These are phyloP conservation scores for Protostelium mycophagum DNA, from an alignment of 78 protist species.

Conservation along the genomic window DNA sequence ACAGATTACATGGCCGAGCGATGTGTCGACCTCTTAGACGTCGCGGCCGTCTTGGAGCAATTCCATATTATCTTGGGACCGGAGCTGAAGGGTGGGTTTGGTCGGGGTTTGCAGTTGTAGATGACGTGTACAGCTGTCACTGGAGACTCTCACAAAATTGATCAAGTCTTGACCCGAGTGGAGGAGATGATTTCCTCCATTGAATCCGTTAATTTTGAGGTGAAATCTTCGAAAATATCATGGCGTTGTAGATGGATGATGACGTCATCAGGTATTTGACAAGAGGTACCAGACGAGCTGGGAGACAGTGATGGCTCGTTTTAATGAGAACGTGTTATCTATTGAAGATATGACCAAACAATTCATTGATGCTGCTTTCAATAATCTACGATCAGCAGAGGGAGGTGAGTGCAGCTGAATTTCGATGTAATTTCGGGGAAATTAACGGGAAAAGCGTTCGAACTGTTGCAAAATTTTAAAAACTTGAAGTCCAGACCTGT, in stretches of 20 bases:
- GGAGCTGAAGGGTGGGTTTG: constrained; percentile 13
- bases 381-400: constrained; percentile 73
- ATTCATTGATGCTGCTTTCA: constrained; percentile 78
- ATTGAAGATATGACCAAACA: constrained; percentile 23
- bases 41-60: constrained; percentile 32
- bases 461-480: constrained; percentile 72
- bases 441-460: no score
- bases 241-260: no score
- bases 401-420: no score
- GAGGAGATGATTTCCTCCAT: constrained; percentile 39
- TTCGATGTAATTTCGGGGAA: no score
- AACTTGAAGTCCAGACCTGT: constrained; percentile 17
- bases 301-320: neutral
- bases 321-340: neutral
- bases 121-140: constrained; percentile 75
- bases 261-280: neutral
- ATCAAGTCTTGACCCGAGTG: constrained; percentile 42
- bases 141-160: constrained; percentile 66
- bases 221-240: neutral
- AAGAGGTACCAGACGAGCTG: constrained; percentile 4
- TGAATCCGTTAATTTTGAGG: constrained; percentile 53
- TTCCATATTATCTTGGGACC: constrained; percentile 28
- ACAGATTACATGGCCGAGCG: constrained; percentile 59
- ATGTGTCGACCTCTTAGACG: constrained; percentile 53
- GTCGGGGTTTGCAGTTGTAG: neutral